Conservation (phyloP, 176 grass and related monocot genomes). For the Hyparrhenia diplandra region DNA sequence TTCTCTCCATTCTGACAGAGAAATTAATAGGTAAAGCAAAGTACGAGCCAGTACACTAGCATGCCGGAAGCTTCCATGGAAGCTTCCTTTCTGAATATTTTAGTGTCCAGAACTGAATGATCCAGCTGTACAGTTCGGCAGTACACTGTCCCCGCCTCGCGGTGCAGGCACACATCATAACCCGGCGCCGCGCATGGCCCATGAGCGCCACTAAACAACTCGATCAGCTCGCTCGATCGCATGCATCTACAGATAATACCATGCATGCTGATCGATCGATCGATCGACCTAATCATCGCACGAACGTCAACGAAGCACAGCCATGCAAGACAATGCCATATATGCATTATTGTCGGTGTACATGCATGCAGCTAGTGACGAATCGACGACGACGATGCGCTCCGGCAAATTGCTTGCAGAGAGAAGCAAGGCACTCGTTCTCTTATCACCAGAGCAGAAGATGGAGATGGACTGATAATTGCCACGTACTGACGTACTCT, state of each 20-base stretch:
- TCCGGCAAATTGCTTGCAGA: background rate
- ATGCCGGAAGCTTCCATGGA: slow-evolving; percentile 23
- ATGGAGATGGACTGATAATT: background rate
- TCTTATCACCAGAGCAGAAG: background rate
- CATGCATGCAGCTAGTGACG: background rate
- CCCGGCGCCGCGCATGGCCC: slow-evolving; percentile 18
- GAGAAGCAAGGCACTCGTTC: background rate
- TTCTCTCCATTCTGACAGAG: background rate
- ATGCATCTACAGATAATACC: background rate
- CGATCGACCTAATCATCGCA: background rate
- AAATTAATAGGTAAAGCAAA: background rate
- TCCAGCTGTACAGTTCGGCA: slow-evolving; percentile 18
- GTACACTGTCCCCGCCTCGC: background rate
- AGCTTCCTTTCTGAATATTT: slow-evolving; percentile 28
- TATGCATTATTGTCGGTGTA: background rate
- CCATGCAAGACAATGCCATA: background rate
- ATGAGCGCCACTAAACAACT: slow-evolving; percentile 26
- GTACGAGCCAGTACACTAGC: too few species aligned
- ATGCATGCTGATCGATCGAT: too few species aligned
- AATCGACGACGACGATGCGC: background rate
- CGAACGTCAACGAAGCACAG: background rate
- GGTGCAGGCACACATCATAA: background rate
- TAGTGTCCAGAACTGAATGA: background rate
- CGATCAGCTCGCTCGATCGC: too few species aligned
- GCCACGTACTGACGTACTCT: background rate